Conservation (phyloP, 2,329 filamentous ascomycete genomes). For the Epichloe bromicola region DNA sequence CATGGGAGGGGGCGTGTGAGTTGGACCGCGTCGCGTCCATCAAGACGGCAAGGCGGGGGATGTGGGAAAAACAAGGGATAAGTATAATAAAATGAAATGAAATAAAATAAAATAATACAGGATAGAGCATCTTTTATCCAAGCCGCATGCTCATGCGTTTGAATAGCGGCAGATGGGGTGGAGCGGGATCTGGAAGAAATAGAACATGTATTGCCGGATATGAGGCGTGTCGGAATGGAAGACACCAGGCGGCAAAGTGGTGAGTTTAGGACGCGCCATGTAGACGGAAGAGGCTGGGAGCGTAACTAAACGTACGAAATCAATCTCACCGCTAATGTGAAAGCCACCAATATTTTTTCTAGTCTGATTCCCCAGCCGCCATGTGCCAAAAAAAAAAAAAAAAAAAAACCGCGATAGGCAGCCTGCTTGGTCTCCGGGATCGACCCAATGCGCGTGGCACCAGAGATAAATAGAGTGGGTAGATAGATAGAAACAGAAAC, state of each 20-base stretch:
- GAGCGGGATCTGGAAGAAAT: not conserved
- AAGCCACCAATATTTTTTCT: not conserved
- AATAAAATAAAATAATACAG: not conserved
- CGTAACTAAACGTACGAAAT: no score
- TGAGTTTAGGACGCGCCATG: not conserved
- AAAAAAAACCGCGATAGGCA: not conserved
- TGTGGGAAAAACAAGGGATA: no score
- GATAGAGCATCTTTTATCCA: not conserved
- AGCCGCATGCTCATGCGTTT: not conserved
- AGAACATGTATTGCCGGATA: not conserved
- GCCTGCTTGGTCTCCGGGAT: no score
- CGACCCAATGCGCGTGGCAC: not conserved
- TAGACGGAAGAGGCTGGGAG: not conserved
- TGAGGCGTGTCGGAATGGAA: conserved; percentile 1
- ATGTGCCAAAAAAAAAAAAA: not conserved
- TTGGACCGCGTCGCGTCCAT: conserved; percentile 2
- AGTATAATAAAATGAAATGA: not conserved
- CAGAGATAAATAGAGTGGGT: not conserved
- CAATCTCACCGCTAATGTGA: not conserved
- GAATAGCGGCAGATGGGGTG: not conserved
- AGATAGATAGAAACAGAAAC: not conserved
- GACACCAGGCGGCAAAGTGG: not conserved
- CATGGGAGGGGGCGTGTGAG: not conserved
- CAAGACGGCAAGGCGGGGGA: not conserved
- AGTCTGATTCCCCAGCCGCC: not conserved